Evolutionary conservation across 805 yeast species (phyloP).

Genomic region (Metschnikowia corniflorae): DNA sequence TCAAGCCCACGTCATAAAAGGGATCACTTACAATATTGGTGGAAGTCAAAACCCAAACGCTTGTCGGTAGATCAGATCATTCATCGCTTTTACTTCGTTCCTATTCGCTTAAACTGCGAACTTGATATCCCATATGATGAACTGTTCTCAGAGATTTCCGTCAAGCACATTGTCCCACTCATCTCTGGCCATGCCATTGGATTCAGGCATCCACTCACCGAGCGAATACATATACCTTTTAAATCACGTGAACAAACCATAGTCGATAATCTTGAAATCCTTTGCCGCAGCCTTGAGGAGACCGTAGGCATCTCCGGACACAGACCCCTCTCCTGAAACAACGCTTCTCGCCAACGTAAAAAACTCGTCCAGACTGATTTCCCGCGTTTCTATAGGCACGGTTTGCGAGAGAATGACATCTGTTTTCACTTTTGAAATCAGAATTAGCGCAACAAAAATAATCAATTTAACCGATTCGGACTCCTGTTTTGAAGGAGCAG

Average conservation of each 20-base stretch:
- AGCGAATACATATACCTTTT: too few relatives aligned
- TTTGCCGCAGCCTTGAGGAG: conserved; percentile 27
- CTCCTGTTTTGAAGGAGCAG: conserved; percentile 16
- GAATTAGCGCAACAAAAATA: conserved; percentile 53
- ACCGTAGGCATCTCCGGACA: conserved; percentile 17
- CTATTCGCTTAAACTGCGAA: too few relatives aligned
- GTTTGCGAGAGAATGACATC: conserved; percentile 63
- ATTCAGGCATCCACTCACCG: too few relatives aligned
- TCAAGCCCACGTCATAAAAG: too few relatives aligned
- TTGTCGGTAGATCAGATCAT: too few relatives aligned
- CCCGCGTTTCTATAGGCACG: conserved; percentile 38
- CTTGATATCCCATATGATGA: too few relatives aligned
- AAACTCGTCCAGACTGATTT: conserved; percentile 10
- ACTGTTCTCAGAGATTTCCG: too few relatives aligned
- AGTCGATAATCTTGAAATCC: conserved; percentile 39
- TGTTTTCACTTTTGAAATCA: conserved; percentile 49
- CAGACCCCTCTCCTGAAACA: conserved; percentile 2
- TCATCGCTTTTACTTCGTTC: too few relatives aligned
- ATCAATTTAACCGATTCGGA: conserved; percentile 27
- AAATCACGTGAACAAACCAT: conserved; percentile 26
- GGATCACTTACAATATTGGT: too few relatives aligned
- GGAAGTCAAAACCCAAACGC: too few relatives aligned
- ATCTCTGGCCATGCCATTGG: too few relatives aligned
- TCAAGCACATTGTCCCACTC: too few relatives aligned
- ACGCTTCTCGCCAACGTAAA: conserved; percentile 10